These are phyloP conservation scores for Lophiostoma macrostomum DNA, from an alignment of 495 filamentous ascomycete species.

Conservation along the genomic window DNA sequence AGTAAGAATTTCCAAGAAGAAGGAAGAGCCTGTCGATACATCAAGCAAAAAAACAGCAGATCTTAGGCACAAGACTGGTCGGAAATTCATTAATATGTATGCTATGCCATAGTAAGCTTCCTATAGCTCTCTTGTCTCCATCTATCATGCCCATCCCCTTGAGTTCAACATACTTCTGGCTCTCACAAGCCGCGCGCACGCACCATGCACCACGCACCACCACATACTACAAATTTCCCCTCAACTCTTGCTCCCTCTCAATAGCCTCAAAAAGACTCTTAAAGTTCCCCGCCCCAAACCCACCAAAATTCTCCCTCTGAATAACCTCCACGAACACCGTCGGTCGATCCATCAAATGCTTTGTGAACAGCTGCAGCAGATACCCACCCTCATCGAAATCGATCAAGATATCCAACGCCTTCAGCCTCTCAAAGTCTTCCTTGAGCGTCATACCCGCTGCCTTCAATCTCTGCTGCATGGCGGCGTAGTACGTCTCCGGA, in stretches of 20 bases:
- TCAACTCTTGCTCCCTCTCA: constrained; percentile 78
- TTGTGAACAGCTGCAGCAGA: constrained; percentile 67
- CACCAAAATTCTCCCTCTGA: constrained; percentile 78
- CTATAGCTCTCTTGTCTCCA: too few relatives aligned
- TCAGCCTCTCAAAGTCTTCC: constrained; percentile 73
- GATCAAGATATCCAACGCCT: constrained; percentile 75
- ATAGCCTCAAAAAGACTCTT: constrained; percentile 90
- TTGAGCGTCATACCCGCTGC: constrained; percentile 52
- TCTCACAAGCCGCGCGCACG: too few relatives aligned
- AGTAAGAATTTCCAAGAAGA: too few relatives aligned
- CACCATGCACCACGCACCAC: too few relatives aligned
- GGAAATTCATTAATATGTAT: too few relatives aligned
- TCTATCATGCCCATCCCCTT: too few relatives aligned
- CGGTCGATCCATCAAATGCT: constrained; percentile 85
- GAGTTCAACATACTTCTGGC: too few relatives aligned
- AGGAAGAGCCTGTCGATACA: too few relatives aligned
- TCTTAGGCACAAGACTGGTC: too few relatives aligned
- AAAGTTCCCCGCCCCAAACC: constrained; percentile 94
- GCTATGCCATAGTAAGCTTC: too few relatives aligned
- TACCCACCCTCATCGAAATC: constrained; percentile 91
- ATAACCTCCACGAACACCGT: constrained; percentile 96
- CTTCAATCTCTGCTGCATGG: constrained; percentile 65
- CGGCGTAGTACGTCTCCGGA: constrained; percentile 76
- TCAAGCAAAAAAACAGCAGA: too few relatives aligned
- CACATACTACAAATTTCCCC: constrained; percentile 71